Percentiles rank a stretch among this genome's conserved stretches.
Evolutionary conservation across 2,329 filamentous ascomycete species (phyloP).

Genomic region (Aureobasidium pullulans): DNA sequence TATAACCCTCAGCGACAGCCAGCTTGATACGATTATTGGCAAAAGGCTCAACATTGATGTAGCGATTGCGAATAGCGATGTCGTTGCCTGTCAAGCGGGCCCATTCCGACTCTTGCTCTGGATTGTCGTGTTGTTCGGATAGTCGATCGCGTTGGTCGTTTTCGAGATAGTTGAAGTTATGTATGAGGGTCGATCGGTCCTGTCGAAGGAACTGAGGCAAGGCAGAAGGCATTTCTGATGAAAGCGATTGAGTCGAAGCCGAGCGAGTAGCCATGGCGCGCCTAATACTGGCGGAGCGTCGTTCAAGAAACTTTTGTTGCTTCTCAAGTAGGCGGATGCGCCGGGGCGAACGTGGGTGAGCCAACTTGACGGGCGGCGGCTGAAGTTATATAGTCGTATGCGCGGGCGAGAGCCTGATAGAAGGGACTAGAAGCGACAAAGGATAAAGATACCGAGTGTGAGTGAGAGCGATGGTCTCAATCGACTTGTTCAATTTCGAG

Average conservation of each 20-base stretch:
- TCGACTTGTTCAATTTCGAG: slow-evolving; percentile 7
- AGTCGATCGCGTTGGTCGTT: slow-evolving; percentile 52
- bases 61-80: slow-evolving; percentile 65
- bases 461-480: not conserved
- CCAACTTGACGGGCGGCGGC: not conserved
- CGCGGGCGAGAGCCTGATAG: not conserved
- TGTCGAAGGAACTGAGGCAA: slow-evolving; percentile 45
- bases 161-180: slow-evolving; percentile 56
- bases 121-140: slow-evolving; percentile 20
- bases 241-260: not conserved
- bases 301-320: slow-evolving; percentile 4
- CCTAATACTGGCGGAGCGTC: not conserved
- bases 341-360: not conserved
- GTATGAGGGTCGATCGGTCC: slow-evolving; percentile 42
- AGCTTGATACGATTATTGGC: slow-evolving; percentile 77
- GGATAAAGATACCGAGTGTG: not conserved
- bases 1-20: slow-evolving; percentile 59
- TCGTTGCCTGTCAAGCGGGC: slow-evolving; percentile 52
- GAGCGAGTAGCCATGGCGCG: slow-evolving; percentile 6
- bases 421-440: not conserved
- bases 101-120: slow-evolving; percentile 46
- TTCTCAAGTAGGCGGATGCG: slow-evolving; percentile 13
- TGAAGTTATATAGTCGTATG: not conserved
- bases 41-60: slow-evolving; percentile 85
- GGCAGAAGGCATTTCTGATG: slow-evolving; percentile 25